These are phyloP conservation scores for Dothideomycetes sp. DNA, from an alignment of 2,329 filamentous ascomycete genomes.

Conservation along the genomic window DNA sequence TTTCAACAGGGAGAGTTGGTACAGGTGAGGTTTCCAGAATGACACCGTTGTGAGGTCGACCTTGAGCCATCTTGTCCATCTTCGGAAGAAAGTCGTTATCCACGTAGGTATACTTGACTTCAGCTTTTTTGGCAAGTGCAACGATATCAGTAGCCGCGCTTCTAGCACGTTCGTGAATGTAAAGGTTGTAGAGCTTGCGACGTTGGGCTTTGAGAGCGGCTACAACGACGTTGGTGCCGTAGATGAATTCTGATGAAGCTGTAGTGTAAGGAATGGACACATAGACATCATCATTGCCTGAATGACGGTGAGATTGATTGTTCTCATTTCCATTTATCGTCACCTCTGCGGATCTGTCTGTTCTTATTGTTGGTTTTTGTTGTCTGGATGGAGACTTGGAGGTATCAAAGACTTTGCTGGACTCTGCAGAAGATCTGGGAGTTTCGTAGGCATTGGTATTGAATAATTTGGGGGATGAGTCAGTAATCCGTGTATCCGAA, in stretches of 20 bases:
- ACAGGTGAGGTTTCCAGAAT: constrained; percentile 80
- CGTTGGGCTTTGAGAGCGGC: constrained; percentile 62
- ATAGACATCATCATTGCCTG: no score
- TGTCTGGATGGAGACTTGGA: no score
- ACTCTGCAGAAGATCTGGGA: no score
- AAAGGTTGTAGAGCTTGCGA: constrained; percentile 75
- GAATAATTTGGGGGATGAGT: no score
- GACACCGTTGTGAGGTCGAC: constrained; percentile 81
- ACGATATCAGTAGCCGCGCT: constrained; percentile 9
- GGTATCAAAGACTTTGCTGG: no score
- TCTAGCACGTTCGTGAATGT: constrained; percentile 43
- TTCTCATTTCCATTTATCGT: no score
- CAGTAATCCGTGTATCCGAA: no score
- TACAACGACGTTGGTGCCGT: constrained; percentile 71
- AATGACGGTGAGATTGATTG: no score
- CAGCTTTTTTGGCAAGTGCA: constrained; percentile 24
- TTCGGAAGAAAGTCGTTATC: constrained; percentile 50
- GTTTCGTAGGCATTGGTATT: no score
- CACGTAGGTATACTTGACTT: constrained; percentile 51
- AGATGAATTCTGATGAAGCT: constrained; percentile 83
- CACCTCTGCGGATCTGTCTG: no score
- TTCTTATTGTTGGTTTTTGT: no score
- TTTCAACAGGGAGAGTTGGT: constrained; percentile 43
- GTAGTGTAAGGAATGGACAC: constrained; percentile 61
- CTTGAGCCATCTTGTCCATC: constrained; percentile 74